phyloP scores from a whole-genome alignment of 768 basidiomycete genomes.

The Cantharellus cinnabarinus region DNA sequence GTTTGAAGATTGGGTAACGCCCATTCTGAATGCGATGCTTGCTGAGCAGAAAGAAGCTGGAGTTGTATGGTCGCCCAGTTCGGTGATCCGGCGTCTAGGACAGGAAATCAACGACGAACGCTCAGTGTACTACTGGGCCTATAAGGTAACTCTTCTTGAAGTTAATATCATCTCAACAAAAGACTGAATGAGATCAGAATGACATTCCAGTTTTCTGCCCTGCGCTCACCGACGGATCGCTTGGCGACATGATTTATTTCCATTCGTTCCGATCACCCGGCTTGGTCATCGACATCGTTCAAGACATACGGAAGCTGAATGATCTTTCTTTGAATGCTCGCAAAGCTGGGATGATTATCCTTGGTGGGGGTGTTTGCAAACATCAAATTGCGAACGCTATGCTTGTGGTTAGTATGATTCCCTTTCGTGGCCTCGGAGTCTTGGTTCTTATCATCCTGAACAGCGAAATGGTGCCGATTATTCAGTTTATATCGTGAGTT shows the following conservation, averaged over 20 bases:
- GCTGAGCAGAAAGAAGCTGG: conserved; percentile 59
- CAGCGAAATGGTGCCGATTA: conserved; percentile 97
- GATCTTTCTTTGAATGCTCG: conserved; percentile 70
- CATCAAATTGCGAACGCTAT: conserved; percentile 99
- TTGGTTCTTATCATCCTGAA: background rate
- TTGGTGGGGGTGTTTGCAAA: conserved; percentile 96
- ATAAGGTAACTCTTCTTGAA: conserved; percentile 50
- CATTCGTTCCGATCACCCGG: conserved; percentile 82
- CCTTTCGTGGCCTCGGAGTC: background rate
- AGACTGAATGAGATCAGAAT: conserved; percentile 36
- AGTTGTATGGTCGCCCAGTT: conserved; percentile 77
- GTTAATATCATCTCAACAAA: background rate
- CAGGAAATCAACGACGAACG: conserved; percentile 95
- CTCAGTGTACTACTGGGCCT: conserved; percentile 98
- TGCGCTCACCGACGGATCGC: conserved; percentile 89
- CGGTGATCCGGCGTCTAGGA: conserved; percentile 79
- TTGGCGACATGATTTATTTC: conserved; percentile 99
- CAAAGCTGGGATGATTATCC: conserved; percentile 95
- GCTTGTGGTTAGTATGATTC: conserved; percentile 54
- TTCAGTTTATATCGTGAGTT: conserved; percentile 76
- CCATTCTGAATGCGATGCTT: conserved; percentile 79
- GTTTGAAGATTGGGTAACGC: conserved; percentile 98
- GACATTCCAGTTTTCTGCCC: conserved; percentile 98
- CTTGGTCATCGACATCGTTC: conserved; percentile 79
- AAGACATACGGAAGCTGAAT: conserved; percentile 81